Percentiles rank a stretch among this genome's conserved stretches.
Conservation (phyloP, 2,329 filamentous ascomycete genomes). For the Leptographium lundbergii region DNA sequence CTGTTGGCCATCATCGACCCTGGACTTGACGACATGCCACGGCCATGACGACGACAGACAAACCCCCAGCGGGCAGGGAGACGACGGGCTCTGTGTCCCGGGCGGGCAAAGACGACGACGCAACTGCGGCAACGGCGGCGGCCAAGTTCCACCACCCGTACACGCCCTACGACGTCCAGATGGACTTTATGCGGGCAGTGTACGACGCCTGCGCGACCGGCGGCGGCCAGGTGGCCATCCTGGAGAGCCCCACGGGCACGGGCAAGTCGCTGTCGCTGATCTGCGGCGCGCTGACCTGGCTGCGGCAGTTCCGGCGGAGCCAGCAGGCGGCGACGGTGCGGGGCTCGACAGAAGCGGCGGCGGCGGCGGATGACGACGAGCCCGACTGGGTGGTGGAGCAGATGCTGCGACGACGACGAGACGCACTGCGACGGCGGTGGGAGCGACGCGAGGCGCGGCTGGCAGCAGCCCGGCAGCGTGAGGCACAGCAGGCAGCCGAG, state of each 20-base stretch:
- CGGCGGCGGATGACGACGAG: slow-evolving; percentile 46
- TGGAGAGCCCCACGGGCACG: slow-evolving; percentile 86
- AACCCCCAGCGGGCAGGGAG: not conserved
- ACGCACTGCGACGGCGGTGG: slow-evolving; percentile 52
- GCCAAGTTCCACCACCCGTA: slow-evolving; percentile 76
- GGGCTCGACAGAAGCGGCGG: slow-evolving; percentile 15
- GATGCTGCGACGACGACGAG: slow-evolving; percentile 53
- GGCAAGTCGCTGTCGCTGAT: slow-evolving; percentile 90
- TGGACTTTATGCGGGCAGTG: slow-evolving; percentile 73
- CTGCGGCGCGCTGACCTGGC: slow-evolving; percentile 79
- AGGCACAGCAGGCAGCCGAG: slow-evolving; percentile 27
- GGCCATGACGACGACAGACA: not conserved
- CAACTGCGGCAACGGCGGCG: slow-evolving; percentile 13
- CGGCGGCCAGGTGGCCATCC: slow-evolving; percentile 68
- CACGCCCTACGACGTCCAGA: slow-evolving; percentile 75
- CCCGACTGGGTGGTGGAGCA: slow-evolving; percentile 78
- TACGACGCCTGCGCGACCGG: slow-evolving; percentile 63
- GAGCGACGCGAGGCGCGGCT: slow-evolving; percentile 64
- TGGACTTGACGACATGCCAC: not conserved
- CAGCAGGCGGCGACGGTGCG: slow-evolving; percentile 14
- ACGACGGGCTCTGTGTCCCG: not conserved
- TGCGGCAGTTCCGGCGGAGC: slow-evolving; percentile 64
- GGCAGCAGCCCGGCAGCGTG: slow-evolving; percentile 14
- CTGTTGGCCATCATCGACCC: not conserved
- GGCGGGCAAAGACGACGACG: not conserved